Conservation (phyloP, 2,329 filamentous ascomycete species). For the Epichloe coenophiala region DNA sequence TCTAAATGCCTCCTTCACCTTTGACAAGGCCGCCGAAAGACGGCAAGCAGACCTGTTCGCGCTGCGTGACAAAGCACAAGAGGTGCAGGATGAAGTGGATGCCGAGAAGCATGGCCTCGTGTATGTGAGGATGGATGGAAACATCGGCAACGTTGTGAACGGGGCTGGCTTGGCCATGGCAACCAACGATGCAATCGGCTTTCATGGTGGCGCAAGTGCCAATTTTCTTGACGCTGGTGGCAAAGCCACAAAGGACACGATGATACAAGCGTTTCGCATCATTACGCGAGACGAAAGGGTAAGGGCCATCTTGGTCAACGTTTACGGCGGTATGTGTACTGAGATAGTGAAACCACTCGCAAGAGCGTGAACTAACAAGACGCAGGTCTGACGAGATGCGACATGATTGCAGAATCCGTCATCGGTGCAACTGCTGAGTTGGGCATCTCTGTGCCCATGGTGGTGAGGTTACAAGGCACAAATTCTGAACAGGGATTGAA, state of each 20-base stretch:
- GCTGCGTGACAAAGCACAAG: conserved; percentile 20
- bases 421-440: conserved; percentile 26
- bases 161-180: conserved; percentile 87
- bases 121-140: conserved; percentile 50
- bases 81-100: conserved; percentile 21
- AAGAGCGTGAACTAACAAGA: neutral
- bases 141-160: conserved; percentile 76
- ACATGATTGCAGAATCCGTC: conserved; percentile 38
- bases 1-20: conserved; percentile 26
- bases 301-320: conserved; percentile 49
- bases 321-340: conserved; percentile 28
- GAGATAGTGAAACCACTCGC: neutral
- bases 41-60: conserved; percentile 27
- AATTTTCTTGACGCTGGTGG: conserved; percentile 89
- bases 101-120: conserved; percentile 56
- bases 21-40: conserved; percentile 33
- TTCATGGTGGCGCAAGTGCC: conserved; percentile 53
- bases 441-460: conserved; percentile 27
- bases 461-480: conserved; percentile 33
- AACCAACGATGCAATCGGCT: conserved; percentile 64
- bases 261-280: conserved; percentile 62
- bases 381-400: conserved; percentile 32
- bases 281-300: conserved; percentile 60
- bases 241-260: conserved; percentile 72
- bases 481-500: conserved; percentile 27